phyloP scores from a whole-genome alignment of 495 filamentous ascomycete genomes.

The Aspergillus asperescens region DNA sequence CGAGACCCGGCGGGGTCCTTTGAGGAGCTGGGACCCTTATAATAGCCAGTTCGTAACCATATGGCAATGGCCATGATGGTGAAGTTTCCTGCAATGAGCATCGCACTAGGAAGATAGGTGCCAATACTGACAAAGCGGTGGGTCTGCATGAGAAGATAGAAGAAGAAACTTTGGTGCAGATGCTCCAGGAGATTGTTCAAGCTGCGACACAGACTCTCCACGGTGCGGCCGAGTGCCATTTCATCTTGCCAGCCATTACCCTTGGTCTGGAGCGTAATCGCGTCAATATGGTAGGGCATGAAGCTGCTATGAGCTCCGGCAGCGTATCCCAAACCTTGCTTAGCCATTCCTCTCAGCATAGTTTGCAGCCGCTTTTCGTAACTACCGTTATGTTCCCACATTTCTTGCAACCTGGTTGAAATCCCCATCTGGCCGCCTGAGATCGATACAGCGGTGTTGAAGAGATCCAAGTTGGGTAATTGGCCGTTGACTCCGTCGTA shows the following conservation, averaged over 20 bases:
- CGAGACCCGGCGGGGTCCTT: background rate
- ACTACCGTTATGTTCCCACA: conserved; percentile 75
- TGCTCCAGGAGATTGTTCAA: conserved; percentile 96
- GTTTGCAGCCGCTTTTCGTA: conserved; percentile 81
- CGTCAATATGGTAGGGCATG: conserved; percentile 97
- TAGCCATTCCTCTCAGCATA: conserved; percentile 89
- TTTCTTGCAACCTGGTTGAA: conserved; percentile 71
- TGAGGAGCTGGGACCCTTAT: conserved; percentile 23
- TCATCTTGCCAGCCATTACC: conserved; percentile 95
- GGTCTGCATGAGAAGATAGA: conserved; percentile 87
- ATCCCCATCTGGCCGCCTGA: conserved; percentile 92
- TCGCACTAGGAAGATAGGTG: conserved; percentile 93
- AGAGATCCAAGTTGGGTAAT: conserved; percentile 87
- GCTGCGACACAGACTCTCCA: conserved; percentile 85
- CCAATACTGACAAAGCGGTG: conserved; percentile 96
- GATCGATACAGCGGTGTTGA: conserved; percentile 88
- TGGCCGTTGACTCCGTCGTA: conserved; percentile 98
- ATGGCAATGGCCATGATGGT: conserved; percentile 90
- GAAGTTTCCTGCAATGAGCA: conserved; percentile 91
- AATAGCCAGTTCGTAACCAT: conserved; percentile 77
- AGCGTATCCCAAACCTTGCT: conserved; percentile 84
- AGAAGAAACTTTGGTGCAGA: conserved; percentile 98
- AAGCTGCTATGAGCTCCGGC: conserved; percentile 90
- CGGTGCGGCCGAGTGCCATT: conserved; percentile 83
- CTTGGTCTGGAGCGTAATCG: conserved; percentile 83